Percentiles rank a stretch among this genome's conserved stretches.
Evolutionary conservation across 352 stramenopile genomes (phyloP).

Genomic region (Phytophthora kernoviae): DNA sequence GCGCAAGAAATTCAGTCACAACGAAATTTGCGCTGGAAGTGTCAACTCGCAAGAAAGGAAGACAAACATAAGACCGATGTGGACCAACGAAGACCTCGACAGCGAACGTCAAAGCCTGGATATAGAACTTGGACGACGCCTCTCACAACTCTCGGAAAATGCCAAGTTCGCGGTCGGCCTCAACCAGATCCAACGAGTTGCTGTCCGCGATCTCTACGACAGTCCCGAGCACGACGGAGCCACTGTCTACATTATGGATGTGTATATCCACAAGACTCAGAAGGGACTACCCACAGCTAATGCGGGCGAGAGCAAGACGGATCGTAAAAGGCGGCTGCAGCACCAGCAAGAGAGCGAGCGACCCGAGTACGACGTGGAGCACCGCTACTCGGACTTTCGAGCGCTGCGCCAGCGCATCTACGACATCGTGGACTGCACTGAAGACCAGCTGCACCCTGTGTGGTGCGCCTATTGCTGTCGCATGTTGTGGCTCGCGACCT

Average conservation of each 20-base stretch:
- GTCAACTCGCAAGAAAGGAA: not conserved
- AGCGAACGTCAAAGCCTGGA: slow-evolving; percentile 22
- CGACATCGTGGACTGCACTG: slow-evolving; percentile 20
- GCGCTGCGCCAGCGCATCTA: slow-evolving; percentile 42
- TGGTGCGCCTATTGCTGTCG: slow-evolving; percentile 63
- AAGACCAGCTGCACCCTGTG: slow-evolving; percentile 46
- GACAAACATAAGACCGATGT: not conserved
- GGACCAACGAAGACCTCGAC: not conserved
- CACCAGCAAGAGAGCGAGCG: slow-evolving; percentile 25
- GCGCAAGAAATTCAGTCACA: not conserved
- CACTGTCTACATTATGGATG: slow-evolving; percentile 58
- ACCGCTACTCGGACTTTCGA: slow-evolving; percentile 64
- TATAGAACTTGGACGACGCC: slow-evolving; percentile 20
- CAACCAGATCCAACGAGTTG: slow-evolving; percentile 65
- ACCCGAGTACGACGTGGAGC: slow-evolving; percentile 43
- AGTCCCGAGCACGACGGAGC: slow-evolving; percentile 40
- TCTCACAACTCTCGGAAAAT: slow-evolving; percentile 58
- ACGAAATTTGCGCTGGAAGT: not conserved
- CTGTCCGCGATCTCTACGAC: slow-evolving; percentile 42
- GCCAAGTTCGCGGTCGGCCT: slow-evolving; percentile 54
- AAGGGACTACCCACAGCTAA: slow-evolving; percentile 47
- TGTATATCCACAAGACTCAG: slow-evolving; percentile 47
- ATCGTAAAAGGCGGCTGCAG: slow-evolving; percentile 21
- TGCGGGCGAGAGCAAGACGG: slow-evolving; percentile 18
- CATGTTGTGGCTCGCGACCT: slow-evolving; percentile 49